Evolutionary conservation across 306 rosid genomes (phyloP).

Genomic region (Pyrus communis): DNA sequence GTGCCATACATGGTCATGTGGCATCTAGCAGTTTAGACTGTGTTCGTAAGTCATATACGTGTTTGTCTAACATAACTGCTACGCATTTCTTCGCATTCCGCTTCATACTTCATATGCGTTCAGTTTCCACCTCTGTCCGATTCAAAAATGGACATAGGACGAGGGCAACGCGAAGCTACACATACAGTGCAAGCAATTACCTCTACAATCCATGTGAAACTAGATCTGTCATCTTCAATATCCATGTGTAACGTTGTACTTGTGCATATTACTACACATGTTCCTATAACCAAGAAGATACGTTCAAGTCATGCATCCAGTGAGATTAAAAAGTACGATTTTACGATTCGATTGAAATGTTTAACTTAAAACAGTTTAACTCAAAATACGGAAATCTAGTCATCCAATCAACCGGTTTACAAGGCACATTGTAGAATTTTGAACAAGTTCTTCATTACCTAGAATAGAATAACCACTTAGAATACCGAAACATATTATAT

Average conservation of each 20-base stretch:
- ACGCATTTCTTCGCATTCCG: not conserved
- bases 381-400: too few species aligned
- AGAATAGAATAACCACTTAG: too few species aligned
- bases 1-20: not conserved
- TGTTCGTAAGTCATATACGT: not conserved
- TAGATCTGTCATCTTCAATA: not conserved
- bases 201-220: not conserved
- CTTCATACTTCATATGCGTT: not conserved
- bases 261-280: not conserved
- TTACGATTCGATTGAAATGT: not conserved
- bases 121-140: not conserved
- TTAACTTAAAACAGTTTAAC: too few species aligned
- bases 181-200: not conserved
- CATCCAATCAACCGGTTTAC: too few species aligned
- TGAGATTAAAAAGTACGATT: not conserved
- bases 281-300: not conserved
- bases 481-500: too few species aligned
- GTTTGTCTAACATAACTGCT: not conserved
- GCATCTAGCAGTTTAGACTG: not conserved
- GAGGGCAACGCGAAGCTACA: not conserved
- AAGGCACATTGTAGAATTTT: not conserved
- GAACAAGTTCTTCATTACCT: too few species aligned
- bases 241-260: not conserved
- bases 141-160: not conserved
- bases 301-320: not conserved